A percentile compares a stretch with the other conserved stretches of the same genome.
Conservation (phyloP, 108 stramenopile species). For the Pseudonitzschia pungens region DNA sequence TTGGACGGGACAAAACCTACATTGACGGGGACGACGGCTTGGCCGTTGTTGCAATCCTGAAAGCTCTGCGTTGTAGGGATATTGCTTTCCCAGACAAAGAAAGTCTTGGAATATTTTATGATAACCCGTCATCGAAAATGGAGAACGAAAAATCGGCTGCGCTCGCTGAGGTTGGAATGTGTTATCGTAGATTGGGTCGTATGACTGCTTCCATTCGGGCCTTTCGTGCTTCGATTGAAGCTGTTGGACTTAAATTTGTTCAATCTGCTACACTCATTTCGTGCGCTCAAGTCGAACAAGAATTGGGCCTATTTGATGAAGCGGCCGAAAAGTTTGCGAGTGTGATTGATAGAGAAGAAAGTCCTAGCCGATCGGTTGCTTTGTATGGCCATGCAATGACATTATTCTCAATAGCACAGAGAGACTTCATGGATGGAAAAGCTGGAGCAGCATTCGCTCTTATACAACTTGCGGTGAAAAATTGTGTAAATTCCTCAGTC, state of each 20-base stretch:
- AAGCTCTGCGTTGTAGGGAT: constrained; percentile 64
- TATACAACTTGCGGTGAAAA: constrained; percentile 39
- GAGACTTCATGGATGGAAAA: constrained; percentile 63
- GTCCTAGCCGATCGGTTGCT: constrained; percentile 33
- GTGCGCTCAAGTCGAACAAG: constrained; percentile 74
- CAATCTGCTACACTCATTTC: constrained; percentile 41
- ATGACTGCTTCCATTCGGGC: constrained; percentile 64
- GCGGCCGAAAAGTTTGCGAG: constrained; percentile 54
- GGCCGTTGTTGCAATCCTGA: constrained; percentile 62
- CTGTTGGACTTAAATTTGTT: constrained; percentile 26
- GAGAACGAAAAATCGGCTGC: constrained; percentile 30
- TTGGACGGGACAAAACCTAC: constrained; percentile 42
- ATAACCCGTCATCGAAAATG: constrained; percentile 1
- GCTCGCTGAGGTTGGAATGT: constrained; percentile 58
- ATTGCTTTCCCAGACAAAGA: constrained; percentile 47
- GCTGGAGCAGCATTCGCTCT: constrained; percentile 47
- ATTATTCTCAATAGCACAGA: constrained; percentile 49
- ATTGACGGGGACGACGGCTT: constrained; percentile 47
- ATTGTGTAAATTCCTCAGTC: constrained; percentile 18
- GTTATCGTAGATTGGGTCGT: constrained; percentile 63
- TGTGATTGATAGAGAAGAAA: constrained; percentile 31
- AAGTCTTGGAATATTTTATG: constrained; percentile 43
- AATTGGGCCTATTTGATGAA: constrained; percentile 63
- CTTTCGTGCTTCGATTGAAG: constrained; percentile 48
- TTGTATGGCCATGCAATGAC: constrained; percentile 52